These are phyloP conservation scores for Candida incommunis DNA, from an alignment of 805 yeast genomes.

Conservation along the genomic window DNA sequence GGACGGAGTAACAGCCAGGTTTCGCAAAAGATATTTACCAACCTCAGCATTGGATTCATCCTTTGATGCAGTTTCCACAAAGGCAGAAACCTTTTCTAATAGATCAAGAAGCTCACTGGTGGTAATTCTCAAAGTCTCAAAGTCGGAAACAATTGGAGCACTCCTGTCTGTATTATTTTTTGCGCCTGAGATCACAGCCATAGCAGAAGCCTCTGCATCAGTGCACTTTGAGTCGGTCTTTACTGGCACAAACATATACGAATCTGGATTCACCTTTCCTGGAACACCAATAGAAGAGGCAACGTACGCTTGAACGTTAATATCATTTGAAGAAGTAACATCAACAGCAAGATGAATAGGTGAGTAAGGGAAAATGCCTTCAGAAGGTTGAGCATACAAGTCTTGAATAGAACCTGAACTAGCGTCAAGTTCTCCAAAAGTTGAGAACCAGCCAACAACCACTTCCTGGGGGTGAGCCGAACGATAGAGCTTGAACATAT, in stretches of 20 bases:
- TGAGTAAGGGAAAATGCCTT: constrained; percentile 59
- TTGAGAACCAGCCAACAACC: constrained; percentile 73
- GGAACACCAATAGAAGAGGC: constrained; percentile 61
- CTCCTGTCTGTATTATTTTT: constrained; percentile 19
- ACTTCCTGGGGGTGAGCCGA: constrained; percentile 65
- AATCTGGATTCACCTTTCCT: constrained; percentile 20
- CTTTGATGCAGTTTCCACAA: constrained; percentile 17
- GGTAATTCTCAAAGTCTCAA: constrained; percentile 20
- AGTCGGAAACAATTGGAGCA: constrained; percentile 20
- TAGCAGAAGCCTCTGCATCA: constrained; percentile 34
- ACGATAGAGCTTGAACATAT: constrained; percentile 57
- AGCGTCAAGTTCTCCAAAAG: constrained; percentile 45
- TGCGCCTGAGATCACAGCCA: constrained; percentile 22
- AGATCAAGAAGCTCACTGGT: constrained; percentile 24
- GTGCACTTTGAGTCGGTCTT: constrained; percentile 47
- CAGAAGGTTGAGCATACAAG: constrained; percentile 50
- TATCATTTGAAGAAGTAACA: constrained; percentile 32
- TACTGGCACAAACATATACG: constrained; percentile 62
- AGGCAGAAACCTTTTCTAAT: constrained; percentile 24
- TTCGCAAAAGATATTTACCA: constrained; percentile 50
- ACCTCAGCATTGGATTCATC: constrained; percentile 27
- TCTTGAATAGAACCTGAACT: constrained; percentile 70
- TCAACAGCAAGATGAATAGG: constrained; percentile 69
- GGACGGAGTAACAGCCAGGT: constrained; percentile 24
- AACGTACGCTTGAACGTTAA: constrained; percentile 57